A percentile compares a stretch with the other conserved stretches of the same genome.
phyloP scores from a whole-genome alignment of 257 asterid species.

The Nicotiana obtusifolia region DNA sequence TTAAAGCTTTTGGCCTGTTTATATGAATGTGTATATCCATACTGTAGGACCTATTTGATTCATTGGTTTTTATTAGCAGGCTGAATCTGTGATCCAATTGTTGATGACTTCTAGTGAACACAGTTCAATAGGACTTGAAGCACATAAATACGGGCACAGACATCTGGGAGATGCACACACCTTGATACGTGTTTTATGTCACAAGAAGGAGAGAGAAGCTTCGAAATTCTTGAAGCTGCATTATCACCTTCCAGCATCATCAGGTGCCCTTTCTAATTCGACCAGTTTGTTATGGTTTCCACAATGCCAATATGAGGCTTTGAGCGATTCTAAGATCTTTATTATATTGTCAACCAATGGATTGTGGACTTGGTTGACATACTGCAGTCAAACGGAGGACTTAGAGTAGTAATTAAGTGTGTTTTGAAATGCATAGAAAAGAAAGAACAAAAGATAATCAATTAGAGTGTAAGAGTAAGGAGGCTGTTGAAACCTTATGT shows the following conservation, averaged over 20 bases:
- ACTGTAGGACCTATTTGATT: slow-evolving; percentile 14
- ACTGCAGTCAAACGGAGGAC: neutral
- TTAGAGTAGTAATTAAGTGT: neutral
- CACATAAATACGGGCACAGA: slow-evolving; percentile 35
- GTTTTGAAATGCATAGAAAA: neutral
- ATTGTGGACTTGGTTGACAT: neutral
- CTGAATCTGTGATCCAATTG: slow-evolving; percentile 71
- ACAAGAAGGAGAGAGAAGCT: slow-evolving; percentile 85
- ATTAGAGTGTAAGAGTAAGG: too few species aligned
- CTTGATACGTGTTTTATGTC: slow-evolving; percentile 80
- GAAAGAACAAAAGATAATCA: too few species aligned
- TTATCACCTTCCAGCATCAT: slow-evolving; percentile 80
- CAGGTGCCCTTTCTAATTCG: slow-evolving; percentile 40
- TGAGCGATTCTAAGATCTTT: neutral
- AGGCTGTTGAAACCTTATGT: too few species aligned
- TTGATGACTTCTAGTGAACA: slow-evolving; percentile 75
- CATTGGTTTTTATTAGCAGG: slow-evolving; percentile 35
- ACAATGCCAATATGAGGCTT: neutral
- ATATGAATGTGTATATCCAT: neutral
- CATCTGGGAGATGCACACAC: slow-evolving; percentile 77
- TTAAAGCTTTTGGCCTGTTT: slow-evolving; percentile 14
- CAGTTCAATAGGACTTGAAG: slow-evolving; percentile 46
- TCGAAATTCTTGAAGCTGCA: slow-evolving; percentile 76
- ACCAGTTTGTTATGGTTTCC: neutral
- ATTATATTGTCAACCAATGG: neutral